Base-by-base conservation (phyloP, 371 early-diverging fungal species). In the Mucor circinelloides region DNA sequence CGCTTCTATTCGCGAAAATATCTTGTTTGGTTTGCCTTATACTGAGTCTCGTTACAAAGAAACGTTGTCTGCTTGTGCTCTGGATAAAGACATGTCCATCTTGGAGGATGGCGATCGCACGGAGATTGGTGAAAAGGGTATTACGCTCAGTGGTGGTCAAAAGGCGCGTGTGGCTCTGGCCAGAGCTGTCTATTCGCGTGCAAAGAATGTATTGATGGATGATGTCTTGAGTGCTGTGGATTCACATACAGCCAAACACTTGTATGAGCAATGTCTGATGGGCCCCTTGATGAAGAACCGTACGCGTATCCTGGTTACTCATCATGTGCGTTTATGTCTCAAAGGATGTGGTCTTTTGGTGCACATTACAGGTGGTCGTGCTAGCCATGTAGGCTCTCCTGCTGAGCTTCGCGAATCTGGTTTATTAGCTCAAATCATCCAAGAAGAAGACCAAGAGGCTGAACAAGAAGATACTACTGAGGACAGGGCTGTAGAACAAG, bases 71-170 rank as follows among this genome's bases (percentile, higher is more conserved):
- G 85, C 90, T 6, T 85, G 90, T 28, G 84, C 86, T 48, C 68
- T 87, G 25, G 70, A 68, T 7, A 81, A 79, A n/a, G 87, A 87
- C 55, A 50, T 87, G n/a, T 68, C 71, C 1, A 75, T 77, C 50
- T 75, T 99, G 8, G 86, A 88, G 28, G 90, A 90, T 58, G 97
- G 96, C 34, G 98, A 98, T 70, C 61, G 82, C 75, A 98, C 98
- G 0, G 95, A 96, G 81, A 90, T 97, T 69, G 98, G 97, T 19
- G 97, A 96, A 75, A 89, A 89, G 48, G 93, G 93, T 8, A 87
- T 92, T 48, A 90, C 91, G 3, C 76, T 93, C 9, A 88, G 89
- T 13, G 93, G 92, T 60, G 92, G 93, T 21, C 93, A 91, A 71
- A 91, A 90, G 69, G 92, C 92, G 57, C 90, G 93, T 71, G 91